Evolutionary conservation across 176 grass and related monocot genomes (phyloP).

Genomic region (Chloris gayana): DNA sequence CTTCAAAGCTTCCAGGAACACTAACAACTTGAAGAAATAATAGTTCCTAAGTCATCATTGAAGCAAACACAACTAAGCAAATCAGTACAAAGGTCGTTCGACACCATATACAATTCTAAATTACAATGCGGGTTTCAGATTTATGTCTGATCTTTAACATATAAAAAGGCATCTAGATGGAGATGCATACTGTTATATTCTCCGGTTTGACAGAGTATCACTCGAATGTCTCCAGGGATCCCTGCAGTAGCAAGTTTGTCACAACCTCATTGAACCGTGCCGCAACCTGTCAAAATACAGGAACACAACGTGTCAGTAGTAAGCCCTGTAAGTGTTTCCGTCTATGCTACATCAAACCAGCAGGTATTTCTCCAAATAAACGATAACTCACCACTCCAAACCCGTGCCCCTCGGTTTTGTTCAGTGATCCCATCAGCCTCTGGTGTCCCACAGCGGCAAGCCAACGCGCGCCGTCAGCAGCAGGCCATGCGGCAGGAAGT

Average conservation of each 20-base stretch:
- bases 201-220: conserved; percentile 76
- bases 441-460: conserved; percentile 43
- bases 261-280: conserved; percentile 91
- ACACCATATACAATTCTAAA: neutral
- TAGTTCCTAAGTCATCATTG: neutral
- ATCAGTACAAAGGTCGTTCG: neutral
- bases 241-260: conserved; percentile 80
- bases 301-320: too few relatives aligned
- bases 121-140: neutral
- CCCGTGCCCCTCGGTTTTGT: conserved; percentile 62
- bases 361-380: neutral
- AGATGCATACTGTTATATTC: conserved; percentile 73
- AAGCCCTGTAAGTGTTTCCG: too few relatives aligned
- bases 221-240: conserved; percentile 79
- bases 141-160: neutral
- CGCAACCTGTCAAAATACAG: too few relatives aligned
- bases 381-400: conserved; percentile 70
- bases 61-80: neutral
- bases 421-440: conserved; percentile 78
- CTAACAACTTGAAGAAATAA: conserved; percentile 68
- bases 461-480: conserved; percentile 15
- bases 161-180: neutral
- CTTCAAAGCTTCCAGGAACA: conserved; percentile 97
- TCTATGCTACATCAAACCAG: too few relatives aligned
- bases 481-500: conserved; percentile 17